These are phyloP conservation scores for Lasiodiplodia gonubiensis DNA, from an alignment of 2,329 filamentous ascomycete genomes.

Conservation along the genomic window DNA sequence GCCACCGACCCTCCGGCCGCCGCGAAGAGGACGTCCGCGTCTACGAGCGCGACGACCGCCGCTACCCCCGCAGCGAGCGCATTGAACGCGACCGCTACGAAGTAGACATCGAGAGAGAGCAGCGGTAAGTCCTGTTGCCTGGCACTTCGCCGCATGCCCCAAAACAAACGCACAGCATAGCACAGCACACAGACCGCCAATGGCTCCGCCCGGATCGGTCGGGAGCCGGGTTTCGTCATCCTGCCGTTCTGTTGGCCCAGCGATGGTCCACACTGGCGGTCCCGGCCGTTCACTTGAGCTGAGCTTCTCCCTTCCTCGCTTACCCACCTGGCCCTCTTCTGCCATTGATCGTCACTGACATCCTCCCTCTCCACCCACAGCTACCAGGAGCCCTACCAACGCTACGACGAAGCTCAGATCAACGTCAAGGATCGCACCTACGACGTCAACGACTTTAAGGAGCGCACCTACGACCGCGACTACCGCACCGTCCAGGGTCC, in stretches of 20 bases:
- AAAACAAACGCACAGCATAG: conserved; percentile 36
- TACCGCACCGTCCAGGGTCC: conserved; percentile 54
- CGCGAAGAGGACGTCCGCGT: conserved; percentile 42
- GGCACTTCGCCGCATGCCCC: conserved; percentile 6
- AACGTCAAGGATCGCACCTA: conserved; percentile 63
- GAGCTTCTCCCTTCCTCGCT: conserved; percentile 6
- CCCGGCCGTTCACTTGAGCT: conserved; percentile 14
- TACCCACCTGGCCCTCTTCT: conserved; percentile 21
- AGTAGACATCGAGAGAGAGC: conserved; percentile 39
- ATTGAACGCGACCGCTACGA: conserved; percentile 31
- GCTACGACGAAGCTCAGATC: conserved; percentile 69
- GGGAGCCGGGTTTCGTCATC: conserved; percentile 38
- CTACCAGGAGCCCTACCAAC: conserved; percentile 61
- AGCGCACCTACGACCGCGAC: conserved; percentile 52
- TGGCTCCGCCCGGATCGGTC: conserved; percentile 16
- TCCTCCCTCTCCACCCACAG: conserved; percentile 49
- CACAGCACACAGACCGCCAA: conserved; percentile 17
- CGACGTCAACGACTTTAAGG: conserved; percentile 59
- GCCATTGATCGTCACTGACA: conserved; percentile 27
- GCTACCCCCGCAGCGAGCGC: conserved; percentile 19
- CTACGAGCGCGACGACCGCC: conserved; percentile 36
- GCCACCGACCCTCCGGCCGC: conserved; percentile 65
- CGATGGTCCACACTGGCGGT: conserved; percentile 4
- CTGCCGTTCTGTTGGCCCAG: conserved; percentile 12
- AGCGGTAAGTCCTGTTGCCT: conserved; percentile 32